Base-by-base conservation (phyloP, 2,329 filamentous ascomycete species). In the Beauveria rudraprayagi region DNA sequence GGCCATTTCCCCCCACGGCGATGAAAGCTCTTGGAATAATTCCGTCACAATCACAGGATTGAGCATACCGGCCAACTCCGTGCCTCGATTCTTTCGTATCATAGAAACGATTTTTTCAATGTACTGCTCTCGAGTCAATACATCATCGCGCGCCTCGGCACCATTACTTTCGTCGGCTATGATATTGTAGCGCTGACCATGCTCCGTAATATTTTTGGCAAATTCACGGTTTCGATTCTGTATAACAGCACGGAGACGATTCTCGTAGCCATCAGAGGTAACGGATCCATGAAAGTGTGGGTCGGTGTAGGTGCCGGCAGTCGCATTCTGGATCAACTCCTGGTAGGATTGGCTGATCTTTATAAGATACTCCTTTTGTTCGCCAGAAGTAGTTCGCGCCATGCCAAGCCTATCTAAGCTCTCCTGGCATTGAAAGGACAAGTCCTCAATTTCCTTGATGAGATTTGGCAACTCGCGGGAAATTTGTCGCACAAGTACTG, bases 171-270 rank as follows among this genome's bases (percentile, higher is more conserved):
- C 1, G 16, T 8, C 17, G 64, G 66, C 7, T 68, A 64, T 48
- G 47, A 80, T 73, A 1, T 67, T 56, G 22, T 70, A 73, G 16
- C 68, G 71, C 56, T 80, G 75, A 0, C 83, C 83, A 0, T 67
- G 61, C 0, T 65, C 51, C 0, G 67, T 66, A 70, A 86, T 79
- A 1, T 71, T 60, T 0, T 73, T 63, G 0, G 78, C 72, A 63
- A 87, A 87, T 0, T 73, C 68, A 0, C 70, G 61, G 51, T 81
- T 78, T 2, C 77, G 67, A 41, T 81, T 77, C 58, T 85, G 82
- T 1, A 85, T 72, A 0, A 80, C 73, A 0, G 83, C 82, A 0
- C 84, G 76, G 4, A 88, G 72, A 0, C 83, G 76, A 43, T n/a
- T n/a, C n/a, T n/a, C n/a, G n/a, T n/a, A n/a, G n/a, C n/a, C n/a